Evolutionary conservation across 441 rosid species (phyloP), one percentile per base, ranked within the genome.

Genomic region (Populus hybrid): DNA sequence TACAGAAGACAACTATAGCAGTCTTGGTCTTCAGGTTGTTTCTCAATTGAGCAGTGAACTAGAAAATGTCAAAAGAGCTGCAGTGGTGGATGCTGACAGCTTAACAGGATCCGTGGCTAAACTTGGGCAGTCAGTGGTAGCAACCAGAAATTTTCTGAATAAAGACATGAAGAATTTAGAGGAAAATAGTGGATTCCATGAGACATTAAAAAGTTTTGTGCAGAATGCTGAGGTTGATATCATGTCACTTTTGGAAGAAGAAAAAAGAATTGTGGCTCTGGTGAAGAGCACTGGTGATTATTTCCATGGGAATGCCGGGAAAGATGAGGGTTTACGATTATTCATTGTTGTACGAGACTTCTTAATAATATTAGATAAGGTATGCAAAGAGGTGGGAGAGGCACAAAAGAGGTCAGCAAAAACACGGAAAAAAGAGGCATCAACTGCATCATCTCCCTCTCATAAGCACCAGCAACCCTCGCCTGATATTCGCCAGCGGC

Each of bases 281-380:
- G 98, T 94, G 85, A 95, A 91, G 88, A 94, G 90, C 85, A 90
- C 98, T 20, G 98, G 94, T 12, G 98, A 94, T 84, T 96, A 96
- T 79, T 96, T 96, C 89, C 98, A 96, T 84, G 99, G 99, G 67
- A 93, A 91, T 75, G 84, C 97, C 0, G 95, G 94, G 38, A 96
- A 90, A 82, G 97, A 93, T 50, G 99, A 96, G 79, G 96, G 97
- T 32, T 80, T 96, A 74, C 97, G 96, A 46, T 81, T 96, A 84
- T 96, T 96, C 85, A 77, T 70, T 57, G 85, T 91, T 2, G 92
- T 96, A 18, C 88, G 98, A 6, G 95, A 96, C 81, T 94, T 96
- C 81, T 83, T 96, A 87, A 83, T 86, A 74, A 93, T 92, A 57
- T 78, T 94, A 74, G 98, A 96, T 77, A 94, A 94, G 86, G 96